phyloP scores from a whole-genome alignment of 129 eudicot species.

The Flaveria sonorensis region DNA sequence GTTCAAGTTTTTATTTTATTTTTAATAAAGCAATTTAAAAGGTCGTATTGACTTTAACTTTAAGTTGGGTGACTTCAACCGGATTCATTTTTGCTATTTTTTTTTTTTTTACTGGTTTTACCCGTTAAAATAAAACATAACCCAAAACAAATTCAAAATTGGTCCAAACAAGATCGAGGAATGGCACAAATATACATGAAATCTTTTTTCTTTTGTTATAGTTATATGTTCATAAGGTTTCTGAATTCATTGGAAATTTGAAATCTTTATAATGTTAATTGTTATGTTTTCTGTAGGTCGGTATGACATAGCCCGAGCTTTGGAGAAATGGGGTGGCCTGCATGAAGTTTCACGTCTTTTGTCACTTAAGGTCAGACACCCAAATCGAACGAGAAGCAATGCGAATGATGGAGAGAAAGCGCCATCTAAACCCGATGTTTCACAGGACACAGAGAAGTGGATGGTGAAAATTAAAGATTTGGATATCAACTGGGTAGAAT shows the following conservation, averaged over 20 bases:
- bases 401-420: slow-evolving; percentile 54
- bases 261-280: background rate
- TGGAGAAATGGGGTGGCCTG: slow-evolving; percentile 98
- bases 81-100: background rate
- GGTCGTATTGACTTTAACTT: background rate
- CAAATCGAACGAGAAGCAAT: slow-evolving; percentile 62
- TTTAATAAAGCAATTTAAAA: background rate
- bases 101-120: background rate
- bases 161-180: background rate
- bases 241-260: background rate
- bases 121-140: background rate
- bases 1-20: background rate
- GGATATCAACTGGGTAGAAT: slow-evolving; percentile 85
- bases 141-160: background rate
- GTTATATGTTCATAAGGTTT: background rate
- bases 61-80: background rate
- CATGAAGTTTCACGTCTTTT: slow-evolving; percentile 95
- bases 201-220: background rate
- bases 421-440: slow-evolving; percentile 50
- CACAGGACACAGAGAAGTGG: slow-evolving; percentile 81
- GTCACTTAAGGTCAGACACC: slow-evolving; percentile 82
- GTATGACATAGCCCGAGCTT: slow-evolving; percentile 89
- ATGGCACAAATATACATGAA: background rate
- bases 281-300: slow-evolving; percentile 56
- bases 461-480: slow-evolving; percentile 71